phyloP scores from a whole-genome alignment of 1,284 basidiomycete genomes.

The Apiotrichum siamense region DNA sequence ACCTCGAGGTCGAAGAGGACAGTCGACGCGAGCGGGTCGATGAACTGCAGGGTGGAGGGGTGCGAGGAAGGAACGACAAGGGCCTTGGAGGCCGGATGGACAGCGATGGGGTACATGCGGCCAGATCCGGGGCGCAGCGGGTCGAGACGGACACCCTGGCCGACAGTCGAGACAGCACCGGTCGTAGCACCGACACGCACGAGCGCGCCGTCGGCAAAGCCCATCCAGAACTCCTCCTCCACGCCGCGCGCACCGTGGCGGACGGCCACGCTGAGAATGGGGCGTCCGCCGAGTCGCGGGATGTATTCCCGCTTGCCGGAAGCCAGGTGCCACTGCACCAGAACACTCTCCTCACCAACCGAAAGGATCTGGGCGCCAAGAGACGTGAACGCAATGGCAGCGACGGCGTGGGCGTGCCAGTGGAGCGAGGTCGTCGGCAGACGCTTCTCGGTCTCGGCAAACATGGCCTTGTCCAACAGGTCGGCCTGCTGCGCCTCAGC shows the following conservation, averaged over 20 bases:
- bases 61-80: constrained; percentile 88
- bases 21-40: constrained; percentile 65
- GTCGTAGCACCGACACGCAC: constrained; percentile 69
- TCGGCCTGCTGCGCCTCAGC: constrained; percentile 7
- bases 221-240: constrained; percentile 82
- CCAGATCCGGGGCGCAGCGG: constrained; percentile 31
- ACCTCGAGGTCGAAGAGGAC: constrained; percentile 85
- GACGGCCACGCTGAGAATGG: constrained; percentile 59
- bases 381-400: constrained; percentile 76
- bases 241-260: constrained; percentile 51
- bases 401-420: constrained; percentile 97
- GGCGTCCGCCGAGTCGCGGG: constrained; percentile 83
- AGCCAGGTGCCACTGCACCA: constrained; percentile 92
- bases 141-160: constrained; percentile 41
- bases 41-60: constrained; percentile 87
- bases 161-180: constrained; percentile 67
- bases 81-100: constrained; percentile 65
- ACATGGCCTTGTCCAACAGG: constrained; percentile 9
- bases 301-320: constrained; percentile 82
- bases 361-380: constrained; percentile 91
- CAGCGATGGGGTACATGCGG: constrained; percentile 52
- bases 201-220: constrained; percentile 75
- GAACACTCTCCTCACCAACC: constrained; percentile 90
- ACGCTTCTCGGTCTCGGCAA: constrained; percentile 30
- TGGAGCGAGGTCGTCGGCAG: constrained; percentile 76